A percentile compares a stretch with the other conserved stretches of the same genome.
Evolutionary conservation across 2,329 filamentous ascomycete species (phyloP).

Genomic region (Fusarium concolor): DNA sequence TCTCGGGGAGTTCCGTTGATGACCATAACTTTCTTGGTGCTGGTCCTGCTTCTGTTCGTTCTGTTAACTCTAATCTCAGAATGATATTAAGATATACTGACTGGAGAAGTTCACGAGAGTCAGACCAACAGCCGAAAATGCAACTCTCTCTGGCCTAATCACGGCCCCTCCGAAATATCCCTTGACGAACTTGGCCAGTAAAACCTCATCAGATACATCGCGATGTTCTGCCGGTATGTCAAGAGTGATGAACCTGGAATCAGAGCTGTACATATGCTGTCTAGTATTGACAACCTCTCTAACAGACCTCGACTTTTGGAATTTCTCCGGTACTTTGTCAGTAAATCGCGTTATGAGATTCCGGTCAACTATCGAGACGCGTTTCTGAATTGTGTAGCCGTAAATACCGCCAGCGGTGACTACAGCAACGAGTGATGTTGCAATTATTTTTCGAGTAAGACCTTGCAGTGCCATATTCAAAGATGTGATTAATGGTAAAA

Average conservation of each 20-base stretch:
- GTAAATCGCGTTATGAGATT: constrained; percentile 30
- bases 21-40: constrained; percentile 32
- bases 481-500: not conserved
- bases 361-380: constrained; percentile 16
- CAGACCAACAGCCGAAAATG: constrained; percentile 19
- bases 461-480: constrained; percentile 27
- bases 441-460: constrained; percentile 26
- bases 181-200: constrained; percentile 47
- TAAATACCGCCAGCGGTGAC: constrained; percentile 32
- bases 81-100: not conserved
- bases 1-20: constrained; percentile 30
- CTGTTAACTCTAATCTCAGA: not conserved
- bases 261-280: constrained; percentile 29
- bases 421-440: constrained; percentile 20
- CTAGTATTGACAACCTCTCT: constrained; percentile 44
- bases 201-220: constrained; percentile 40
- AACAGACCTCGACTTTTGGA: constrained; percentile 42
- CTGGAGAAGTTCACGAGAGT: constrained; percentile 36
- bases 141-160: constrained; percentile 42
- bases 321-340: constrained; percentile 36
- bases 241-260: constrained; percentile 44
- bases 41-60: constrained; percentile 13
- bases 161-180: constrained; percentile 50
- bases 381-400: constrained; percentile 29
- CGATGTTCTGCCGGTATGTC: constrained; percentile 27